Evolutionary conservation across 495 filamentous ascomycete species (phyloP), one percentile per base, ranked within the genome.

Genomic region (Emericellopsis terricola): DNA sequence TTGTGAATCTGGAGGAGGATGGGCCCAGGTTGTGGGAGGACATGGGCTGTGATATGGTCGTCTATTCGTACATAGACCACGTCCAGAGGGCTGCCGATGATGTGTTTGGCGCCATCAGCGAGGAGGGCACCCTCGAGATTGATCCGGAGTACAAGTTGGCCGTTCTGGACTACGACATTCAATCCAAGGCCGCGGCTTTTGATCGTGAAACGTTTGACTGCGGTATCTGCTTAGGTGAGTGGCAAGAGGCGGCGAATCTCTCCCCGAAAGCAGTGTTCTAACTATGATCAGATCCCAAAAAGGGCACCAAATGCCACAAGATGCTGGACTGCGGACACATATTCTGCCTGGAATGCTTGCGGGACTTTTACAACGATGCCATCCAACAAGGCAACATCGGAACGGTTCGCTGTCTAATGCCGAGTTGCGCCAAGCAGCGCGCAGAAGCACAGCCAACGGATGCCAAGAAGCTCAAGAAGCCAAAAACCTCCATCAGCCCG

Each of bases 261-360:
- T n/a, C n/a, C n/a, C n/a, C n/a, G n/a, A n/a, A n/a, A n/a, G n/a
- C n/a, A n/a, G n/a, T n/a, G n/a, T n/a, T n/a, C n/a, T n/a, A n/a
- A n/a, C n/a, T n/a, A n/a, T n/a, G n/a, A n/a, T 14, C 52, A 56
- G 85, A 94, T 49, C 84, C 85, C 0, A 94, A 94, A 50, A 94
- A 94, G 52, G 89, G 89, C 3, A 43, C 57, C 0, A 68, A 61
- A 16, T 96, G 89, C 52, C 77, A 94, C 53, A 67, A 67, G 3
- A 64, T 94, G 49, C 48, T 74, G 14, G 69, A 71, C 20, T 97
- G 89, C 50, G 73, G 68, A 0, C 89, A 97, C 46, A 84, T 97
- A 19, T 97, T 96, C 45, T 97, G 89, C 49, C 55, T 77, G 23
- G 41, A 63, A 3, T 97, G 89, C 44, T 56, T 97, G 14, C 77